Percentiles rank a stretch among this genome's conserved stretches.
These are phyloP conservation scores for Penicillium sp. DNA, from an alignment of 2,329 filamentous ascomycete species.

Conservation along the genomic window DNA sequence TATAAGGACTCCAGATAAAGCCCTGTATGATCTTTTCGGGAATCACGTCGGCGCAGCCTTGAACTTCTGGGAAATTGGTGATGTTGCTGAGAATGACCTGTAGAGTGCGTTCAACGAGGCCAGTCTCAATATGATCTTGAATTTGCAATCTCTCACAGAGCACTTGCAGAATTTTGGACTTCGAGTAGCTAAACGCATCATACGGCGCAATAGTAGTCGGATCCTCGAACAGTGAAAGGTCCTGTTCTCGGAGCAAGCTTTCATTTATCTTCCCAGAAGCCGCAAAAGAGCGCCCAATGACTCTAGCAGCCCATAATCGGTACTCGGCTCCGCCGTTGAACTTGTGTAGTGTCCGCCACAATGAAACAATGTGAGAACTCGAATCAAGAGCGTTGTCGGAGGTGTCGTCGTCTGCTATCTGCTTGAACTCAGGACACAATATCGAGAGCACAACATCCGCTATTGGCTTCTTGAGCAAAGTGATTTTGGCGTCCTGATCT, in stretches of 20 bases:
- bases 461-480: conserved; percentile 68
- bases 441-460: conserved; percentile 38
- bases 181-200: conserved; percentile 44
- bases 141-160: conserved; percentile 59
- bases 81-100: conserved; percentile 41
- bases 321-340: conserved; percentile 62
- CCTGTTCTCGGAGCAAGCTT: conserved; percentile 44
- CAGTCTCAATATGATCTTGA: conserved; percentile 47
- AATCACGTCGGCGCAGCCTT: conserved; percentile 35
- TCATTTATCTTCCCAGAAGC: conserved; percentile 60
- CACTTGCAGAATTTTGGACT: conserved; percentile 57
- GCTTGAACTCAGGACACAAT: conserved; percentile 69
- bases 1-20: conserved; percentile 41
- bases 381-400: conserved; percentile 64
- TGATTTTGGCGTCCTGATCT: conserved; percentile 59
- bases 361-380: conserved; percentile 55
- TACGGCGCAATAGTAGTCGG: conserved; percentile 4
- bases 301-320: conserved; percentile 76
- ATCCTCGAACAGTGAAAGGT: conserved; percentile 23
- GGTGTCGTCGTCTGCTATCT: conserved; percentile 52
- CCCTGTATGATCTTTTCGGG: conserved; percentile 36
- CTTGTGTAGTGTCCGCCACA: conserved; percentile 73
- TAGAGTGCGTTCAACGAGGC: conserved; percentile 43
- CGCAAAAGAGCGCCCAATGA: conserved; percentile 77
- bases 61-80: conserved; percentile 25